These are phyloP conservation scores for Arthrocladium fulminans DNA, from an alignment of 2,329 filamentous ascomycete genomes.

Conservation along the genomic window DNA sequence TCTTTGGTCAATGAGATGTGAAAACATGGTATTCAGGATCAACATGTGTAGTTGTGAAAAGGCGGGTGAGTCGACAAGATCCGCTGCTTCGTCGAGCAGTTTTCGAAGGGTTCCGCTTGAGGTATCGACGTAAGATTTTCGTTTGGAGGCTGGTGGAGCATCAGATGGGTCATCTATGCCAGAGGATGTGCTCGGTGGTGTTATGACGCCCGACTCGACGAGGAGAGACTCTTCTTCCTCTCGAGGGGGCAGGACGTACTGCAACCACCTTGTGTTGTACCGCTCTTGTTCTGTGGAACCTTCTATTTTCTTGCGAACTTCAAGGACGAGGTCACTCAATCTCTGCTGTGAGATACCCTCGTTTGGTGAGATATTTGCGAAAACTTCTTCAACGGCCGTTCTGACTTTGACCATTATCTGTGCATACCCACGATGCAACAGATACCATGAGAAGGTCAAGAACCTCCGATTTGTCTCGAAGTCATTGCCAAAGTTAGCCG, in stretches of 20 bases:
- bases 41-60: conserved; percentile 80
- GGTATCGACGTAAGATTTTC: conserved; percentile 14
- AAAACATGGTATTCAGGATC: conserved; percentile 80
- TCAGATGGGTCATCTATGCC: conserved; percentile 24
- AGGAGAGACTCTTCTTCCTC: conserved; percentile 68
- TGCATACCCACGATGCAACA: conserved; percentile 82
- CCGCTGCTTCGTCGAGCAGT: conserved; percentile 88
- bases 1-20: conserved; percentile 71
- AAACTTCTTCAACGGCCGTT: conserved; percentile 77
- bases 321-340: conserved; percentile 69
- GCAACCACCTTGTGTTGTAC: conserved; percentile 63
- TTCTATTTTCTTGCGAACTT: conserved; percentile 79
- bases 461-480: conserved; percentile 95
- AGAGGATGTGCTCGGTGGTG: conserved; percentile 31
- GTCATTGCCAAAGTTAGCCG: conserved; percentile 71
- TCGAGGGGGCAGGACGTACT: conserved; percentile 69
- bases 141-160: conserved; percentile 34
- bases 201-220: conserved; percentile 68
- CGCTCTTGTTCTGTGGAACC: conserved; percentile 58
- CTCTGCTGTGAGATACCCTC: conserved; percentile 76
- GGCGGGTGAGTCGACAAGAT: conserved; percentile 86
- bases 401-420: conserved; percentile 74
- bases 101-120: conserved; percentile 54
- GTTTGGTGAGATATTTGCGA: conserved; percentile 77
- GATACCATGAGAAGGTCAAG: conserved; percentile 95